Evolutionary conservation across 352 stramenopile genomes (phyloP).

Genomic region (Phytophthora tentaculata): DNA sequence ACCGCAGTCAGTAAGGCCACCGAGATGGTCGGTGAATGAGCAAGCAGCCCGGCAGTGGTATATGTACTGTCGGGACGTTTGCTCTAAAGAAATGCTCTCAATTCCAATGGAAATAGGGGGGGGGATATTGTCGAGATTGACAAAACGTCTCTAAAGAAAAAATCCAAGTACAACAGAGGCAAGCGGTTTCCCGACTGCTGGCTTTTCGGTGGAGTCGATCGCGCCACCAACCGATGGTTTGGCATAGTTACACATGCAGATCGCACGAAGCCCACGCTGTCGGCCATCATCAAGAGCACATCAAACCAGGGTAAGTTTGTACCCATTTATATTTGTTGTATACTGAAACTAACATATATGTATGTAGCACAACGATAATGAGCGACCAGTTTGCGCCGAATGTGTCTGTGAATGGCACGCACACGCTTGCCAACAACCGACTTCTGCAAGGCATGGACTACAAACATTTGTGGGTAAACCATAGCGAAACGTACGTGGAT

Average conservation of each 20-base stretch:
- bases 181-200: background rate
- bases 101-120: background rate
- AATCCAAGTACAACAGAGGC: background rate
- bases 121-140: background rate
- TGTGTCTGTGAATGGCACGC: too few species aligned
- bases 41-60: background rate
- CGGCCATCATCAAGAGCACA: background rate
- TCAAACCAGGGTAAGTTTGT: background rate
- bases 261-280: slow-evolving; percentile 2
- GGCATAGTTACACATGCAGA: background rate
- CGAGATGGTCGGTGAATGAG: background rate
- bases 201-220: background rate
- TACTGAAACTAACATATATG: background rate
- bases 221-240: background rate
- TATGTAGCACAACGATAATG: too few species aligned
- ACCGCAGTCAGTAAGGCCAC: background rate
- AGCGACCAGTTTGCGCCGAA: too few species aligned
- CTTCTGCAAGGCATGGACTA: too few species aligned
- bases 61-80: background rate
- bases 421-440: too few species aligned
- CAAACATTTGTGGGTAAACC: background rate
- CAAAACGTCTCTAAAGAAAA: background rate
- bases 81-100: background rate
- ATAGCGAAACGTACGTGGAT: background rate
- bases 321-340: background rate